These are phyloP conservation scores for Ichthyophthirius multifiliis DNA, from an alignment of 169 alveolate species.

Conservation along the genomic window DNA sequence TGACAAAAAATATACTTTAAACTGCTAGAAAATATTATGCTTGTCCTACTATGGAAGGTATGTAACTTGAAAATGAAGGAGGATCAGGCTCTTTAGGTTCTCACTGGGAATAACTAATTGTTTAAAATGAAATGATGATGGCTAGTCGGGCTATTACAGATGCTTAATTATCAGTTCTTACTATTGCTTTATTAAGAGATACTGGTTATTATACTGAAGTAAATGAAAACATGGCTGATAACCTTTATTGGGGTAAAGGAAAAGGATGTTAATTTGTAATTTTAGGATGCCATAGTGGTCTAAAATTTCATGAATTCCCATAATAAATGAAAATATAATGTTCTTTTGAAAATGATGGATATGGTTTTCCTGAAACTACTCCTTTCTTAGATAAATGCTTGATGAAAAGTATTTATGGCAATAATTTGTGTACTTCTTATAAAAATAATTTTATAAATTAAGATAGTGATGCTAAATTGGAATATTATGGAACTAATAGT, in stretches of 20 bases:
- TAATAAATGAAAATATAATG: too few relatives aligned
- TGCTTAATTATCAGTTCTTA: background rate
- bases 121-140: slow-evolving; percentile 41
- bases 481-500: too few relatives aligned
- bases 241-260: background rate
- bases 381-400: too few relatives aligned
- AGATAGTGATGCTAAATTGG: too few relatives aligned
- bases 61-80: slow-evolving; percentile 46
- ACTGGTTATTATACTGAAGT: slow-evolving; percentile 12
- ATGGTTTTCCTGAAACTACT: too few relatives aligned
- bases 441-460: too few relatives aligned
- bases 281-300: too few relatives aligned
- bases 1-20: slow-evolving; percentile 25
- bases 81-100: slow-evolving; percentile 42
- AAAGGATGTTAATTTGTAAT: background rate
- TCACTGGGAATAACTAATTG: slow-evolving; percentile 37
- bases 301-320: too few relatives aligned
- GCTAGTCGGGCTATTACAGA: slow-evolving; percentile 14
- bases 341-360: too few relatives aligned
- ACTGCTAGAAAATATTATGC: slow-evolving; percentile 34
- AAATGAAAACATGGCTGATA: background rate
- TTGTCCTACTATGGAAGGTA: slow-evolving; percentile 26
- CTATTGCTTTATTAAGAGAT: slow-evolving; percentile 32
- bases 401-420: too few relatives aligned
- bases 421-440: too few relatives aligned